phyloP scores from a whole-genome alignment of 306 rosid genomes.

The Hippophae gyantsensis region DNA sequence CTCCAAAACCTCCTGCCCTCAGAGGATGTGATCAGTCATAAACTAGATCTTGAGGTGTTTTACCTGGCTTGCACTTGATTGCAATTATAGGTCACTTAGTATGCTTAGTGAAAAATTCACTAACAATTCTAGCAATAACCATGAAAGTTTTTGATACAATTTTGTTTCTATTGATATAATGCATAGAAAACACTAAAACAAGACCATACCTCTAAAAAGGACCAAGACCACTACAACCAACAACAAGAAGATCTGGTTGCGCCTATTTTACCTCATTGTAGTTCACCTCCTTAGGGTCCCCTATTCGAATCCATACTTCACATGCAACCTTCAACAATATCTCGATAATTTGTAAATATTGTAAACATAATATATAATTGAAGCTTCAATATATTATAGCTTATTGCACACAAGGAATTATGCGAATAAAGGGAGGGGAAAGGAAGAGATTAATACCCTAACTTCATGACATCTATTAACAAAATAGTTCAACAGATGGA shows the following conservation, averaged over 20 bases:
- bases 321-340: constrained; percentile 47
- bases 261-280: constrained; percentile 61
- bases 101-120: constrained; percentile 88
- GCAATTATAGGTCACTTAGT: constrained; percentile 92
- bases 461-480: constrained; percentile 73
- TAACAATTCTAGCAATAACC: constrained; percentile 94
- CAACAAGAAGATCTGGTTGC: constrained; percentile 72
- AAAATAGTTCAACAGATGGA: constrained; percentile 72
- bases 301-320: constrained; percentile 73
- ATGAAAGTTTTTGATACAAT: constrained; percentile 22
- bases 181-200: no score
- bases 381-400: no score
- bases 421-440: background rate
- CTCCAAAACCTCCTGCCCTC: no score
- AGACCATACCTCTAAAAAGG: constrained; percentile 69
- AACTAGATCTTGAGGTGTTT: constrained; percentile 80
- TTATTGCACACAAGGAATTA: background rate
- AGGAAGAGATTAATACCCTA: constrained; percentile 41
- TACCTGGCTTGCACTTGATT: constrained; percentile 72
- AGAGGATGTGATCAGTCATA: constrained; percentile 31
- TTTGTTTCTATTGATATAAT: no score
- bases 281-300: constrained; percentile 30
- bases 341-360: no score
- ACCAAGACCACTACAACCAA: constrained; percentile 93
- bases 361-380: no score